phyloP scores from a whole-genome alignment of 768 basidiomycete species.

The Mycena galopus region DNA sequence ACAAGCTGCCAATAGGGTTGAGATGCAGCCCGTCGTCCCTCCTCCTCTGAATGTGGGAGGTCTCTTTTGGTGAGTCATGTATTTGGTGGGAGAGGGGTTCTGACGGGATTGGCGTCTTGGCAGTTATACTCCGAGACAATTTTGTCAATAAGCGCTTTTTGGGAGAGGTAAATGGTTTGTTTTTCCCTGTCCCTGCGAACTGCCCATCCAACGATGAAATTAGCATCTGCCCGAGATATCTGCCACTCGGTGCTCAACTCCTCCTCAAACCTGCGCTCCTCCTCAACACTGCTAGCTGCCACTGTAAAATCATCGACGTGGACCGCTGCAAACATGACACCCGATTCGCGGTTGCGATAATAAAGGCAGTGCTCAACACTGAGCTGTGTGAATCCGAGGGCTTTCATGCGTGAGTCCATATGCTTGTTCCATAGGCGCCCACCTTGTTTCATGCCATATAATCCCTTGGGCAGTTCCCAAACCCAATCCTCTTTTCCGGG shows the following conservation, averaged over 20 bases:
- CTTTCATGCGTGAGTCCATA: slow-evolving; percentile 39
- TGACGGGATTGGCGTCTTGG: slow-evolving; percentile 41
- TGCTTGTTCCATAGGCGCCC: slow-evolving; percentile 48
- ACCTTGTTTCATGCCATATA: slow-evolving; percentile 57
- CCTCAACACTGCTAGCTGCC: too few species aligned
- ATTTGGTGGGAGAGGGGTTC: slow-evolving; percentile 48
- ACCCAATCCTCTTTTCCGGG: slow-evolving; percentile 45
- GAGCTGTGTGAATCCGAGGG: slow-evolving; percentile 47
- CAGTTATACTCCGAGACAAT: slow-evolving; percentile 46
- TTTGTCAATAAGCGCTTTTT: slow-evolving; percentile 43
- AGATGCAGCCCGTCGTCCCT: slow-evolving; percentile 38
- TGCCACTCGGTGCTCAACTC: slow-evolving; percentile 46
- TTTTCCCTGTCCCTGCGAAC: slow-evolving; percentile 47
- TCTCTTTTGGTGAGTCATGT: slow-evolving; percentile 37
- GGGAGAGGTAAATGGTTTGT: slow-evolving; percentile 42
- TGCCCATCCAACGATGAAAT: slow-evolving; percentile 51
- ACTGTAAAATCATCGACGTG: too few species aligned
- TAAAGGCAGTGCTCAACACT: slow-evolving; percentile 52
- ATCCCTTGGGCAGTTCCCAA: slow-evolving; percentile 41
- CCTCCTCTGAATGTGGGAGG: slow-evolving; percentile 39
- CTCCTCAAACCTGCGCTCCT: too few species aligned
- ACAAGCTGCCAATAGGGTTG: slow-evolving; percentile 47
- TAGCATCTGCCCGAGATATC: slow-evolving; percentile 48
- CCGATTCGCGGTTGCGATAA: slow-evolving; percentile 19
- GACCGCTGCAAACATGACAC: too few species aligned